phyloP scores from a whole-genome alignment of 352 stramenopile species.

The Phytopythium chamaehyphon region DNA sequence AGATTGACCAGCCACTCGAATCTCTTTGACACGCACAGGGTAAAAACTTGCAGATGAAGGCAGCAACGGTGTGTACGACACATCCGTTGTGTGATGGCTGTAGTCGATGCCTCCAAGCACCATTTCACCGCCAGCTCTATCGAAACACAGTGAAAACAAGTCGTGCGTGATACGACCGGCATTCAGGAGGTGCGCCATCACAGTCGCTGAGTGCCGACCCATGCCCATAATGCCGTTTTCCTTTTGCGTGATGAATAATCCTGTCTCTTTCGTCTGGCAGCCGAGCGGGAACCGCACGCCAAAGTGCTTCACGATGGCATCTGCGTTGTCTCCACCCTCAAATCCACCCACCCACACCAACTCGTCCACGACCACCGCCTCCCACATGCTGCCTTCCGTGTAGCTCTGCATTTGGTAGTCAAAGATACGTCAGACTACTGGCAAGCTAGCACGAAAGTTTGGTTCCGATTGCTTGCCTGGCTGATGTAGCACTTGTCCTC shows the following conservation, averaged over 20 bases:
- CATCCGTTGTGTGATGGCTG: constrained; percentile 54
- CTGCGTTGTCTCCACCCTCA: constrained; percentile 27
- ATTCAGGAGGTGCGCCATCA: constrained; percentile 69
- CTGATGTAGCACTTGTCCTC: constrained; percentile 68
- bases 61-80: constrained; percentile 66
- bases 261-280: constrained; percentile 80
- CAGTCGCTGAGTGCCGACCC: constrained; percentile 50
- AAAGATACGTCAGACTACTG: not conserved
- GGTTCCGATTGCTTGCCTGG: constrained; percentile 31
- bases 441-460: not conserved
- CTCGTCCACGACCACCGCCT: constrained; percentile 73
- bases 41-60: constrained; percentile 56
- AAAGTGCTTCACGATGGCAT: constrained; percentile 53
- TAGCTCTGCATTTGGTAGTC: constrained; percentile 44
- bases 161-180: constrained; percentile 50
- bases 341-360: constrained; percentile 78
- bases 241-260: constrained; percentile 82
- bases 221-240: constrained; percentile 91
- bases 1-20: constrained; percentile 50
- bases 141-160: constrained; percentile 85
- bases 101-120: constrained; percentile 81
- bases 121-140: constrained; percentile 52
- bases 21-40: constrained; percentile 77
- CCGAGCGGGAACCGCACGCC: constrained; percentile 74
- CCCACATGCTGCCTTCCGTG: constrained; percentile 87